These are phyloP conservation scores for Phyllachora maydis DNA, from an alignment of 2,329 filamentous ascomycete genomes.

Conservation along the genomic window DNA sequence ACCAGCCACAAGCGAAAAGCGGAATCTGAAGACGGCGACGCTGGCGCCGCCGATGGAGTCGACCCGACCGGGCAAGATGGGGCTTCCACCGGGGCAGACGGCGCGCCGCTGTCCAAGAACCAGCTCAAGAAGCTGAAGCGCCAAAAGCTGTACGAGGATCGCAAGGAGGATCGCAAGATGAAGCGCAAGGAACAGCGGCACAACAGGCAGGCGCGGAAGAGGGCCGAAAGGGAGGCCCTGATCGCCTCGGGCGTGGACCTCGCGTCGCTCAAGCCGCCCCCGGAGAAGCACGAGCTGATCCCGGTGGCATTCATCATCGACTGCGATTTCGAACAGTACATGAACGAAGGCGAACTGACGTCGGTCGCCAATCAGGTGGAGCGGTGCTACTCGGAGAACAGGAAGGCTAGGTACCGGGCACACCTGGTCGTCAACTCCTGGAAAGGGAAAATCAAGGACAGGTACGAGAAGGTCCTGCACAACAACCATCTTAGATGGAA, in stretches of 20 bases:
- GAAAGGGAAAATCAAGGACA: slow-evolving; percentile 49
- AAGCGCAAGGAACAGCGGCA: slow-evolving; percentile 33
- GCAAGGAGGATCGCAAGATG: slow-evolving; percentile 34
- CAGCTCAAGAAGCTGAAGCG: slow-evolving; percentile 62
- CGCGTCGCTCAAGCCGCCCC: no score
- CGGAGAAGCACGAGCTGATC: no score
- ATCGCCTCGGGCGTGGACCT: no score
- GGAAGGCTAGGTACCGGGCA: slow-evolving; percentile 40
- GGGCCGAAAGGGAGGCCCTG: slow-evolving; percentile 25
- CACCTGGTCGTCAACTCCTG: slow-evolving; percentile 67
- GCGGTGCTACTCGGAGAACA: slow-evolving; percentile 76
- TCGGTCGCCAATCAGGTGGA: slow-evolving; percentile 73
- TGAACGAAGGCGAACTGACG: slow-evolving; percentile 69
- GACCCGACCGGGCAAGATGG: no score
- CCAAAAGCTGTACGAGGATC: slow-evolving; percentile 56
- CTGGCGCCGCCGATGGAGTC: no score
- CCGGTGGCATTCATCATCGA: slow-evolving; percentile 73
- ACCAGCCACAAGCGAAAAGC: no score
- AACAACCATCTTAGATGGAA: slow-evolving; percentile 64
- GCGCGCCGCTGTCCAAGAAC: slow-evolving; percentile 50
- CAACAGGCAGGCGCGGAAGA: slow-evolving; percentile 23
- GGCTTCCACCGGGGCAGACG: no score
- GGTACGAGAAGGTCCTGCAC: slow-evolving; percentile 58
- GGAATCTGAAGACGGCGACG: no score
- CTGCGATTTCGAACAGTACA: slow-evolving; percentile 79